Percentiles rank a stretch among this genome's conserved stretches.
Conservation (phyloP, 306 rosid species). For the Senna siamea region DNA sequence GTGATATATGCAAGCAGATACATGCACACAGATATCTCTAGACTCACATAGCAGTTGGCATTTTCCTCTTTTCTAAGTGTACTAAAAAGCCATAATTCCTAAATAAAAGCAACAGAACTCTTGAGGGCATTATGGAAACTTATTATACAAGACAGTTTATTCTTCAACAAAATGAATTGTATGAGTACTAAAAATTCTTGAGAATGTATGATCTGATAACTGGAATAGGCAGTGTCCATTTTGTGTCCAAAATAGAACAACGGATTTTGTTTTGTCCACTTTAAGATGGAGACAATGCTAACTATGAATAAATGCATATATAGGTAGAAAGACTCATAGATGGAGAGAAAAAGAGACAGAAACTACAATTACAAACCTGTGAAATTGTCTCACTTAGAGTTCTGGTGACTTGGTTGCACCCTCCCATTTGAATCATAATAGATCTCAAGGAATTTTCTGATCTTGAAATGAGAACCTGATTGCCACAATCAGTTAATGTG, state of each 20-base stretch:
- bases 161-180: not conserved
- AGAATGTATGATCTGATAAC: not conserved
- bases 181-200: not conserved
- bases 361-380: not conserved
- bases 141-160: no score
- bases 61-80: no score
- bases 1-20: no score
- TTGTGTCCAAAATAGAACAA: no score
- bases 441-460: not conserved
- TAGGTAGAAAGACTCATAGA: no score
- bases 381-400: conserved; percentile 12
- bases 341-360: not conserved
- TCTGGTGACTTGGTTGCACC: not conserved
- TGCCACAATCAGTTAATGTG: not conserved
- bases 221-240: not conserved
- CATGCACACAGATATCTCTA: no score
- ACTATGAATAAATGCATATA: not conserved
- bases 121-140: not conserved
- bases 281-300: not conserved
- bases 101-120: no score
- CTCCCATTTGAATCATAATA: conserved; percentile 12
- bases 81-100: no score
- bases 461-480: not conserved
- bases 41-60: no score
- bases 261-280: not conserved